These are phyloP conservation scores for Diaporthe batatas DNA, from an alignment of 2,329 filamentous ascomycete genomes.

Conservation along the genomic window DNA sequence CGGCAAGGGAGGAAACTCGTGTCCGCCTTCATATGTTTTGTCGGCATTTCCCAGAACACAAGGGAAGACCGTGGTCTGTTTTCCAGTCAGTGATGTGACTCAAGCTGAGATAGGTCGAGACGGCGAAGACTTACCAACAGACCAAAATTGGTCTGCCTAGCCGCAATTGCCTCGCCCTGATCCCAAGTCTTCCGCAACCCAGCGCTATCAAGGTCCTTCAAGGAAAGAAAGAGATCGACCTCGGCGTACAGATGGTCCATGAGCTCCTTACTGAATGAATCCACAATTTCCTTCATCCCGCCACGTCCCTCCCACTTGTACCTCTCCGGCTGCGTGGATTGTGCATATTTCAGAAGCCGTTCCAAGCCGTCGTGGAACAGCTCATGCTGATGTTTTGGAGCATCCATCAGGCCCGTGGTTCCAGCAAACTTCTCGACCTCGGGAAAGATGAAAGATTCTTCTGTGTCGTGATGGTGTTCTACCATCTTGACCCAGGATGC, in stretches of 20 bases:
- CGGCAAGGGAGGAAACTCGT: slow-evolving; percentile 46
- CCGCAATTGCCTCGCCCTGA: slow-evolving; percentile 42
- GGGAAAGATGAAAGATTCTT: slow-evolving; percentile 53
- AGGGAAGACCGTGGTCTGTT: slow-evolving; percentile 45
- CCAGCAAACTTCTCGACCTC: slow-evolving; percentile 50
- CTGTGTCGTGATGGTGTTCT: slow-evolving; percentile 52
- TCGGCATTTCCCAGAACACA: slow-evolving; percentile 45
- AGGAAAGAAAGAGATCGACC: slow-evolving; percentile 47
- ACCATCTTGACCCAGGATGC: slow-evolving; percentile 52
- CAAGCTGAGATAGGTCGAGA: background rate
- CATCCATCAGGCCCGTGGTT: slow-evolving; percentile 50
- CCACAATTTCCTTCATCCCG: slow-evolving; percentile 47
- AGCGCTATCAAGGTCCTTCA: slow-evolving; percentile 45
- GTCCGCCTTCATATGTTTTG: slow-evolving; percentile 47
- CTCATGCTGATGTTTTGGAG: slow-evolving; percentile 51
- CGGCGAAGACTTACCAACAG: slow-evolving; percentile 22
- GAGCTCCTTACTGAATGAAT: slow-evolving; percentile 45
- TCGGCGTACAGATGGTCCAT: slow-evolving; percentile 49
- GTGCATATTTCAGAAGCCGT: slow-evolving; percentile 47
- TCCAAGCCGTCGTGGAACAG: slow-evolving; percentile 50
- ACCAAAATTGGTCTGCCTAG: slow-evolving; percentile 40
- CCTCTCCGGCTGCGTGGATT: slow-evolving; percentile 44
- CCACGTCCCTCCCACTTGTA: slow-evolving; percentile 46
- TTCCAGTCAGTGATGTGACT: slow-evolving; percentile 38
- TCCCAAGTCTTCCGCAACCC: slow-evolving; percentile 42